These are phyloP conservation scores for Arthroderma uncinatum DNA, from an alignment of 2,329 filamentous ascomycete species.

Conservation along the genomic window DNA sequence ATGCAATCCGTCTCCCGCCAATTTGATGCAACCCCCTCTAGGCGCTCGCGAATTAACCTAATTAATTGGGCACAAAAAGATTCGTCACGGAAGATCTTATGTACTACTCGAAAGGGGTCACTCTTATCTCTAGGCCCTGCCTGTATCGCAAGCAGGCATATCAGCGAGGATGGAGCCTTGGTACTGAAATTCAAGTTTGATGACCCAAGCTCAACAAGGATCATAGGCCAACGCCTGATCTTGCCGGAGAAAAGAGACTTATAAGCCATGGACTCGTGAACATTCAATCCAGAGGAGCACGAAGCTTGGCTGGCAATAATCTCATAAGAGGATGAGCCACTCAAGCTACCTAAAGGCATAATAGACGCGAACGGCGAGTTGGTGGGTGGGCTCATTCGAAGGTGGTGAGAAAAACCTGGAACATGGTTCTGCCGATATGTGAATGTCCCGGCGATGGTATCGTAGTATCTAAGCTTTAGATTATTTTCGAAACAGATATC, in stretches of 20 bases:
- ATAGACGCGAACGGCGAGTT: conserved; percentile 29
- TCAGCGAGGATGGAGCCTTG: conserved; percentile 38
- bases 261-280: conserved; percentile 41
- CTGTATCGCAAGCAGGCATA: conserved; percentile 45
- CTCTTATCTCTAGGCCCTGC: conserved; percentile 38
- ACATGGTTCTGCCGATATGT: conserved; percentile 20
- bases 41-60: conserved; percentile 37
- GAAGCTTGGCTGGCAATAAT: conserved; percentile 36
- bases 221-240: conserved; percentile 37
- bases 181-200: conserved; percentile 51
- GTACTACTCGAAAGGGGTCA: conserved; percentile 36
- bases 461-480: conserved; percentile 40
- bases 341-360: conserved; percentile 23
- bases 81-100: conserved; percentile 41
- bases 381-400: conserved; percentile 28
- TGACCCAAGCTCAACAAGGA: conserved; percentile 42
- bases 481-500: conserved; percentile 40
- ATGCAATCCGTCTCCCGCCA: conserved; percentile 51
- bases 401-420: conserved; percentile 40
- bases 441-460: conserved; percentile 33
- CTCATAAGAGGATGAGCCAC: conserved; percentile 41
- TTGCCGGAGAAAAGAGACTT: conserved; percentile 37
- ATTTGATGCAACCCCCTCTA: conserved; percentile 41
- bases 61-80: conserved; percentile 41
- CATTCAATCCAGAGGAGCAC: conserved; percentile 38